Conservation (phyloP, 768 basidiomycete genomes). For the Lentinus brumalis region DNA sequence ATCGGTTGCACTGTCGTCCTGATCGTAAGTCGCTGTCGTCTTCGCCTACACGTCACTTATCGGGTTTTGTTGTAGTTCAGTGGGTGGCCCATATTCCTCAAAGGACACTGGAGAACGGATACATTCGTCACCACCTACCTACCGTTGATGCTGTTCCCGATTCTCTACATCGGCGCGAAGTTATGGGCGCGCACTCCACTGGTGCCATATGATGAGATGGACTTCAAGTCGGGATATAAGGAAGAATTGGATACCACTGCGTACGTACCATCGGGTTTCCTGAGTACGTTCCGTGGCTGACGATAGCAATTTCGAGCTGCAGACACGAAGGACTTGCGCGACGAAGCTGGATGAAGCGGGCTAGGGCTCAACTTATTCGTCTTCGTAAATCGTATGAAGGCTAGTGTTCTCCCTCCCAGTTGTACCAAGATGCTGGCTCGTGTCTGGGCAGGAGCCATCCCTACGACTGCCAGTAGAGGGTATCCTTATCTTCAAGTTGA, state of each 20-base stretch:
- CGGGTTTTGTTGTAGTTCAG: constrained; percentile 32
- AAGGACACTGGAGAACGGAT: constrained; percentile 38
- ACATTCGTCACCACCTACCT: constrained; percentile 47
- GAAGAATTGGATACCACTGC: constrained; percentile 38
- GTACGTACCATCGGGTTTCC: constrained; percentile 5
- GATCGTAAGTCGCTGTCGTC: constrained; percentile 35
- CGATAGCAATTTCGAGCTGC: too few relatives aligned
- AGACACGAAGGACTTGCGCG: too few relatives aligned
- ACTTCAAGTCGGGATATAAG: constrained; percentile 42
- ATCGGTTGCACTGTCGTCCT: constrained; percentile 31
- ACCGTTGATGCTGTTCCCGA: constrained; percentile 46
- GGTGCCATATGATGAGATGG: constrained; percentile 39
- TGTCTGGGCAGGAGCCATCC: too few relatives aligned
- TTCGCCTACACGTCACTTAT: neutral
- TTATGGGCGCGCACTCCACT: constrained; percentile 19
- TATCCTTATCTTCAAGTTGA: too few relatives aligned
- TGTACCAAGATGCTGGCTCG: too few relatives aligned
- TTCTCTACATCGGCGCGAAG: constrained; percentile 40
- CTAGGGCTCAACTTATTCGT: too few relatives aligned
- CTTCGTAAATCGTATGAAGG: too few relatives aligned
- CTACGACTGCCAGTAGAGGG: too few relatives aligned
- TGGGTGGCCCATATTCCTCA: constrained; percentile 44
- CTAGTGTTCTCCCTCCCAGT: too few relatives aligned
- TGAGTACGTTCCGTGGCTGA: too few relatives aligned
- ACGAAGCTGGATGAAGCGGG: too few relatives aligned